Base-by-base conservation (phyloP, 2,329 filamentous ascomycete species). In the Tolypocladium ophioglossoides region DNA sequence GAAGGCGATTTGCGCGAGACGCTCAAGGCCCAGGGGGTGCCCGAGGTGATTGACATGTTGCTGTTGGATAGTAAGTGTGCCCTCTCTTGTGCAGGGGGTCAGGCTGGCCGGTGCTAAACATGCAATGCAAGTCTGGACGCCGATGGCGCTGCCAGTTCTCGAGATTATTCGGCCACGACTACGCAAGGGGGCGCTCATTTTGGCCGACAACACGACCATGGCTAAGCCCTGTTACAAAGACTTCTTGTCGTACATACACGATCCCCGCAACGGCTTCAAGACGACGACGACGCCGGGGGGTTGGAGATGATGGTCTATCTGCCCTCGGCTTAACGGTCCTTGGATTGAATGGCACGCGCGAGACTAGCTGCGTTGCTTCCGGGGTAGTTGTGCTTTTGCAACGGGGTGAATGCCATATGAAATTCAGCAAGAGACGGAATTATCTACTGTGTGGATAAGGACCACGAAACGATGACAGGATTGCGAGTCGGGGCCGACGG, bases 1-100 rank as follows among this genome's bases (percentile, higher is more conserved):
- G 78, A 77, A 55, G 82, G 82, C 0, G 78, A 85, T 60, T 57
- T 85, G 50, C 68, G 72, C 0, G 75, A 84, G 64, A 84, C 80
- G 0, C 65, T 68, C 3, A 75, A 75, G 57, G 52, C 39, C 20
- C 59, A 62, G 0, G 70, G 72, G 35, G 55, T 84, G 27, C 72
- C 73, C 0, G 67, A 71, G 1, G 61, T 72, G 34, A 69, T 85
- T n/a, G 79, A 85, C 57, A 68, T 85, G 22, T 59, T 85, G 18
- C 66, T 84, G 27, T 69, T 85, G 30, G 82, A 85, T 60, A 84
- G 82, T 85, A 64, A 71, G 80, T 75, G 3, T 12, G 11, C 32
- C 20, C 12, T 9, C 41, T 4, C 16, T 27, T 1, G 8, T 10
- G 11, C 16, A 8, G 22, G 22, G 40, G 24, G 12, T 27, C 12